phyloP scores from a whole-genome alignment of 805 yeast genomes.

The Kazachstania kunashirensis region DNA sequence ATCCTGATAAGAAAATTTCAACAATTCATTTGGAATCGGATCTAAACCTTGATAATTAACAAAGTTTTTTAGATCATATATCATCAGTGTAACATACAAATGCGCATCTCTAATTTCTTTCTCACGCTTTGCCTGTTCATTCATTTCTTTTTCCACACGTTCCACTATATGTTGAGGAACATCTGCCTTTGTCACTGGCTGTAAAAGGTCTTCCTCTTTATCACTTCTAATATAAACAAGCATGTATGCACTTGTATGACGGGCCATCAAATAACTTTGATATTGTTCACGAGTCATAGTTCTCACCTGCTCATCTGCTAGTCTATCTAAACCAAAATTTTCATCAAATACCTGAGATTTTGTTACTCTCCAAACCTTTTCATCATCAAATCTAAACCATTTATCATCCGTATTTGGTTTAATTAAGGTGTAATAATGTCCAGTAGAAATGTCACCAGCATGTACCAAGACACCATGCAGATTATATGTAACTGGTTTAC shows the following conservation, averaged over 20 bases:
- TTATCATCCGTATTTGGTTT: slow-evolving; percentile 60
- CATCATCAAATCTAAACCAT: slow-evolving; percentile 95
- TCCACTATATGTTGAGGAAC: slow-evolving; percentile 62
- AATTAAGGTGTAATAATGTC: slow-evolving; percentile 92
- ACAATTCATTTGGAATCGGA: slow-evolving; percentile 41
- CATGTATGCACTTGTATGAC: slow-evolving; percentile 96
- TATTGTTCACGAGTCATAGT: slow-evolving; percentile 50
- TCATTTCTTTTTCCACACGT: slow-evolving; percentile 54
- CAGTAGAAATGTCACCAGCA: slow-evolving; percentile 90
- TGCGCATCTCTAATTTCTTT: slow-evolving; percentile 67
- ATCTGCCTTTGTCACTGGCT: slow-evolving; percentile 43
- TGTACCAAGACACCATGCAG: slow-evolving; percentile 93
- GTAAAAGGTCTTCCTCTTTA: slow-evolving; percentile 47
- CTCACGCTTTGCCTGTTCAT: slow-evolving; percentile 42
- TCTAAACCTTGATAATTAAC: slow-evolving; percentile 64
- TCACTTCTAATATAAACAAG: slow-evolving; percentile 76
- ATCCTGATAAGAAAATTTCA: slow-evolving; percentile 39
- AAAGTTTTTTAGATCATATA: slow-evolving; percentile 48
- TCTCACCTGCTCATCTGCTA: slow-evolving; percentile 39
- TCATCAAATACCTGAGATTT: slow-evolving; percentile 80
- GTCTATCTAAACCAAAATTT: slow-evolving; percentile 74
- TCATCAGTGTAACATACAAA: slow-evolving; percentile 45
- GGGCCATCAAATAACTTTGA: slow-evolving; percentile 53
- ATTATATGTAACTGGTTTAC: slow-evolving; percentile 41
- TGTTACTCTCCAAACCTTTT: slow-evolving; percentile 82